Base-by-base conservation (phyloP, 129 eudicot species). In the Chrysanthemum lavandulifolium region DNA sequence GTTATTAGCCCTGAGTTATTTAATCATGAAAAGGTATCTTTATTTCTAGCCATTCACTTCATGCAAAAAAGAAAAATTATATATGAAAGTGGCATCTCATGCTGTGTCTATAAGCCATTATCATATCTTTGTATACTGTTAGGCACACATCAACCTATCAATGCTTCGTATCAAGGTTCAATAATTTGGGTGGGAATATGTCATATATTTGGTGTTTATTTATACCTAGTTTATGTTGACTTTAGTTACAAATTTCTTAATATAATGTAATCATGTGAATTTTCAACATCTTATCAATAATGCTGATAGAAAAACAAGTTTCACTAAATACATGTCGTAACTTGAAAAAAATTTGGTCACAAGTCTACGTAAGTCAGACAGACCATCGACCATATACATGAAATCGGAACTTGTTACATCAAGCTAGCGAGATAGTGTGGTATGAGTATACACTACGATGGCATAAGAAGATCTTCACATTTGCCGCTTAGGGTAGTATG, bases 31-130 rank as follows among this genome's bases (percentile, higher is more conserved):
- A 69, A 40, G 1, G 76, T 69, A 70, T 67, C 74, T 76, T 47
- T 43, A 61, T 50, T 51, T 61, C 49, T 69, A 69, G 76, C 75
- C 72, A 62, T 29, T 31, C 76, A 69, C 71, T 53, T 52, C 23
- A 40, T 12, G 16, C 16, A 45, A 47, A 3, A 19, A 14, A 52
- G 12, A 13, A 51, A n/a, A 6, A 36, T 10, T 10, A 49, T 36
- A 52, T 52, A 27, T 53, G n/a, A 15, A 50, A 70, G 72, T 62
- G 81, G 76, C 62, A 77, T 77, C 81, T 70, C 81, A 70, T 70
- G 81, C 81, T 19, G 51, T n/a, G n/a, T 71, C 52, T 36, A 53
- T 53, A 31, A 72, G 72, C 76, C 81, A 70, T 50, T 40, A 77
- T 70, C 10, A 52, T 62, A 40, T 61, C 64, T 69, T 69, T 61